Percentiles rank a stretch among this genome's conserved stretches.
Conservation (phyloP, 352 stramenopile genomes). For the Pythium scleroteichum region DNA sequence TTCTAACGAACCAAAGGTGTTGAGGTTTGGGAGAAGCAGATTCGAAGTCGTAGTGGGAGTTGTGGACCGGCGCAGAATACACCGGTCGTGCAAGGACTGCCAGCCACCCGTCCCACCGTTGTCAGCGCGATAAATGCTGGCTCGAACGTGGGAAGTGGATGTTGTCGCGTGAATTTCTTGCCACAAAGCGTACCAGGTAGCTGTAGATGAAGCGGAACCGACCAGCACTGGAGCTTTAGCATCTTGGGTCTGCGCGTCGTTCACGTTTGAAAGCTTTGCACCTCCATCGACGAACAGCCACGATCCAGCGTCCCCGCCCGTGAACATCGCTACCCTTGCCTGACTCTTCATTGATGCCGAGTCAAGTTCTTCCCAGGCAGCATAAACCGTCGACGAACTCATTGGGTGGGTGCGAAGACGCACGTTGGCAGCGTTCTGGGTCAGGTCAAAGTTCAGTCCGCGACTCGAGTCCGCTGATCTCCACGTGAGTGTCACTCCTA, state of each 20-base stretch:
- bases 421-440: conserved; percentile 45
- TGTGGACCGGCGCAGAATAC: conserved; percentile 45
- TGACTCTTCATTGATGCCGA: conserved; percentile 30
- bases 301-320: conserved; percentile 4
- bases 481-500: conserved; percentile 26
- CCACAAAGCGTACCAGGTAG: conserved; percentile 38
- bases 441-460: conserved; percentile 49
- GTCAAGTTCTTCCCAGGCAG: conserved; percentile 57
- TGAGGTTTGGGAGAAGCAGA: conserved; percentile 50
- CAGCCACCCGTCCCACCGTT: conserved; percentile 27
- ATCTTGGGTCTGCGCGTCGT: conserved; percentile 36
- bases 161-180: conserved; percentile 42
- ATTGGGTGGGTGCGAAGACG: conserved; percentile 32
- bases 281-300: conserved; percentile 55
- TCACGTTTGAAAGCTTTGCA: conserved; percentile 36
- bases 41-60: conserved; percentile 34
- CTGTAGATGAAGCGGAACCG: conserved; percentile 3
- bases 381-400: conserved; percentile 31
- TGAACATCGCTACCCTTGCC: conserved; percentile 43
- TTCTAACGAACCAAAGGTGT: conserved; percentile 50
- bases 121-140: conserved; percentile 24
- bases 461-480: conserved; percentile 31
- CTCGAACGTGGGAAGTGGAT: conserved; percentile 37
- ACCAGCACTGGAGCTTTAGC: conserved; percentile 34
- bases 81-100: conserved; percentile 53